These are phyloP conservation scores for Chaetomium sp. DNA, from an alignment of 2,329 filamentous ascomycete species.

Conservation along the genomic window DNA sequence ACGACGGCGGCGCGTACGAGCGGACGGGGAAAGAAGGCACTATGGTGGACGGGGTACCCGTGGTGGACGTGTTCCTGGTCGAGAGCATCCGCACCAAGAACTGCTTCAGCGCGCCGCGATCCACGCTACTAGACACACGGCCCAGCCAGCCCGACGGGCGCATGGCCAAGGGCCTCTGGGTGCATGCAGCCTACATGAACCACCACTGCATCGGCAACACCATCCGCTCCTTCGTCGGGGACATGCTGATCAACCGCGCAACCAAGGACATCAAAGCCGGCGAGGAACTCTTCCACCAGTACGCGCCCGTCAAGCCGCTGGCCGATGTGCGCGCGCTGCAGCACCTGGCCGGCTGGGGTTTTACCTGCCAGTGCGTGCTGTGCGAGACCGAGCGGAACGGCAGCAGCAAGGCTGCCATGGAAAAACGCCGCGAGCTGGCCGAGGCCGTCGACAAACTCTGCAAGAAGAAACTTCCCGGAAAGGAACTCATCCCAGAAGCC, in stretches of 20 bases:
- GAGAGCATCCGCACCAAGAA: slow-evolving; percentile 37
- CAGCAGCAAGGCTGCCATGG: slow-evolving; percentile 15
- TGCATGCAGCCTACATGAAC: slow-evolving; percentile 26
- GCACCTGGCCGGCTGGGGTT: slow-evolving; percentile 33
- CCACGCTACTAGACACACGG: slow-evolving; percentile 27
- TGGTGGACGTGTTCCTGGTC: slow-evolving; percentile 35
- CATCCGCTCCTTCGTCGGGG: slow-evolving; percentile 28
- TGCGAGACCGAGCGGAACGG: slow-evolving; percentile 29
- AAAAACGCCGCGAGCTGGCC: slow-evolving; percentile 22
- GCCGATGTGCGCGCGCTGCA: slow-evolving; percentile 24
- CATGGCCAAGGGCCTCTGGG: slow-evolving; percentile 28
- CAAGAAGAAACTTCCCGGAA: slow-evolving; percentile 20
- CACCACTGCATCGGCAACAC: slow-evolving; percentile 30
- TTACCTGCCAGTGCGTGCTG: slow-evolving; percentile 34
- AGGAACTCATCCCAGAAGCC: slow-evolving; percentile 26
- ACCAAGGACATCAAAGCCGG: slow-evolving; percentile 31
- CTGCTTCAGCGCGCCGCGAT: slow-evolving; percentile 32
- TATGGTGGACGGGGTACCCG: slow-evolving; percentile 30
- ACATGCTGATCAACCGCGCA: slow-evolving; percentile 31
- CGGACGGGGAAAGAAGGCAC: slow-evolving; percentile 28
- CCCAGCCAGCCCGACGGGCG: slow-evolving; percentile 14
- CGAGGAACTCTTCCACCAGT: slow-evolving; percentile 35
- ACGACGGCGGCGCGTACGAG: slow-evolving; percentile 27
- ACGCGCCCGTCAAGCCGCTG: slow-evolving; percentile 31
- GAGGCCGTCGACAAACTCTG: slow-evolving; percentile 23